Percentiles rank a stretch among this genome's conserved stretches.
phyloP scores from a whole-genome alignment of 352 stramenopile species.

The Phytophthora sp. region DNA sequence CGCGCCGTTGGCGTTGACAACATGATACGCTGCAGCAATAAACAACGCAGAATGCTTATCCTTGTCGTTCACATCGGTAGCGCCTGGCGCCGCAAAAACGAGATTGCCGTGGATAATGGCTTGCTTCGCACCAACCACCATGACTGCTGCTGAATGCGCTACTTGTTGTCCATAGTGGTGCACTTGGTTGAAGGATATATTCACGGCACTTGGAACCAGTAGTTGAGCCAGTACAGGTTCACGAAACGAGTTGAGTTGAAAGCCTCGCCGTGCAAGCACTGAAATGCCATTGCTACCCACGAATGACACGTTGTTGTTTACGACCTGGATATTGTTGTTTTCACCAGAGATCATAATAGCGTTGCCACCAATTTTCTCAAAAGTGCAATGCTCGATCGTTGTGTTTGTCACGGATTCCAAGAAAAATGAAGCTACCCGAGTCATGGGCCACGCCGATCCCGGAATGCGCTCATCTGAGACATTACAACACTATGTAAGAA shows the following conservation, averaged over 20 bases:
- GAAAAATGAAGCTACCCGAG: constrained; percentile 65
- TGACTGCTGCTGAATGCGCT: constrained; percentile 57
- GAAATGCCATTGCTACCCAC: constrained; percentile 59
- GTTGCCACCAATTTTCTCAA: constrained; percentile 77
- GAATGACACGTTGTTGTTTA: constrained; percentile 78
- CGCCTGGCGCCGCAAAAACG: constrained; percentile 49
- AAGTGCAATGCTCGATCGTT: constrained; percentile 61
- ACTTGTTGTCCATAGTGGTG: constrained; percentile 67
- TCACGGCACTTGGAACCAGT: constrained; percentile 46
- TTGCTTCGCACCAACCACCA: constrained; percentile 57
- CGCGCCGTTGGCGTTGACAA: constrained; percentile 54
- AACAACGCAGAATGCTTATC: constrained; percentile 6
- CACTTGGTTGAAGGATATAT: constrained; percentile 78
- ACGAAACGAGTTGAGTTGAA: constrained; percentile 45
- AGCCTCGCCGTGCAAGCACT: constrained; percentile 41
- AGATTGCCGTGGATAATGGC: constrained; percentile 63
- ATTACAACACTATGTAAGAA: not conserved
- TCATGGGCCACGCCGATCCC: constrained; percentile 55
- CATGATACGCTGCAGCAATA: constrained; percentile 34
- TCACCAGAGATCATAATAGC: constrained; percentile 70
- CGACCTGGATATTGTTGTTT: constrained; percentile 52
- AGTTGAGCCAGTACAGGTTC: constrained; percentile 43
- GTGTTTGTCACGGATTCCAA: constrained; percentile 62
- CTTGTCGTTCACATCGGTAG: constrained; percentile 10
- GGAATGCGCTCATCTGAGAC: constrained; percentile 47